Evolutionary conservation across 2,329 filamentous ascomycete species (phyloP).

Genomic region (Fusarium phyllophilum): DNA sequence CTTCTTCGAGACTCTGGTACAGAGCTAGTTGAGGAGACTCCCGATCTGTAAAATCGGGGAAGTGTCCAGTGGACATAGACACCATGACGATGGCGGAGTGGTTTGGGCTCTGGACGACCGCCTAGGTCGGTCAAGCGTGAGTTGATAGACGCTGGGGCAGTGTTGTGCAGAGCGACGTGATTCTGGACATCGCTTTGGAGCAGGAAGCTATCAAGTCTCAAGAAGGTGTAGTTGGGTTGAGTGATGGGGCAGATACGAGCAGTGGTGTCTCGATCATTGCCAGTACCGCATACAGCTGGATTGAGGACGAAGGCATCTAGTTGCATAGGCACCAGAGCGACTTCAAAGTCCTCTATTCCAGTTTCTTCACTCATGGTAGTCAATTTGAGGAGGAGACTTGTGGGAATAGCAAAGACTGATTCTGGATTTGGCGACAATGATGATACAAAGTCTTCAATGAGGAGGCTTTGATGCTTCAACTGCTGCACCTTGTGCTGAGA

Average conservation of each 20-base stretch:
- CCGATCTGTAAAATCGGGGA: slow-evolving; percentile 50
- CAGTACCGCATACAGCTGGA: slow-evolving; percentile 39
- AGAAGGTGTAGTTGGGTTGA: slow-evolving; percentile 58
- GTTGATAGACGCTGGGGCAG: slow-evolving; percentile 47
- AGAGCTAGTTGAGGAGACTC: slow-evolving; percentile 16
- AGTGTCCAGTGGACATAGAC: slow-evolving; percentile 57
- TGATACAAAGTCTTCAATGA: accelerated
- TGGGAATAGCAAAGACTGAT: neutral
- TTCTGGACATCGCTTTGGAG: slow-evolving; percentile 52
- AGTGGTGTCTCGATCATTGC: slow-evolving; percentile 28
- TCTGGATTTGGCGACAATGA: neutral
- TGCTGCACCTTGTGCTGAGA: neutral
- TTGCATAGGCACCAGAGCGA: slow-evolving; percentile 44
- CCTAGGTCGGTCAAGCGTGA: slow-evolving; percentile 52
- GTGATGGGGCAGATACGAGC: slow-evolving; percentile 53
- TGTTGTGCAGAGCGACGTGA: slow-evolving; percentile 51
- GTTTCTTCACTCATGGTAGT: neutral
- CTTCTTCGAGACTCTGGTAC: neutral
- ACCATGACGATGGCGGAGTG: slow-evolving; percentile 46
- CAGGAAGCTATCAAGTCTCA: slow-evolving; percentile 51
- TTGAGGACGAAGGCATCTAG: slow-evolving; percentile 49
- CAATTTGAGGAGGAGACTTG: accelerated
- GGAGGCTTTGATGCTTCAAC: neutral
- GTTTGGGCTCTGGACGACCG: neutral
- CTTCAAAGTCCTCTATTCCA: neutral